Base-by-base conservation (phyloP, 2,329 filamentous ascomycete species). In the Fusarium mexicanum region DNA sequence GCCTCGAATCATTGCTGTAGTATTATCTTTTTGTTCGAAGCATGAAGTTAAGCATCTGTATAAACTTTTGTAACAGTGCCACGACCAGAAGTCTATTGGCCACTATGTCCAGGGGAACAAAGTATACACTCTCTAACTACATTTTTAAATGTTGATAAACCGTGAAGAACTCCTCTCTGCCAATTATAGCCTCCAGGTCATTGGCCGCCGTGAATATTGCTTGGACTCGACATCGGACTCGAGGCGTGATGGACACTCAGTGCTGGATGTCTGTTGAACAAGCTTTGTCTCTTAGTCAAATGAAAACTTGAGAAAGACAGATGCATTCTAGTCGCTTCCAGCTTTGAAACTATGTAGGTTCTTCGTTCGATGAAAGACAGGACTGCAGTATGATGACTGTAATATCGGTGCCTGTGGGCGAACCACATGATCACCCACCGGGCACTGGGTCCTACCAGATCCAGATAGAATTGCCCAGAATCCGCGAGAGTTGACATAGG, bases 221-320 rank as follows among this genome's bases (percentile, higher is more conserved):
- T 37, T 12, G 50, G 12, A 4, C 18, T 37, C 3, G 33, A 16
- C 31, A 17, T 37, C 5, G 7, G n/a, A 9, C 33, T 53, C 3
- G n/a, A 5, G 31, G 3, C 3, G 13, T 16, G 9, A 37, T 12
- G 8, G 17, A 16, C 6, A 16, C 8, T 51, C 17, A 6, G 13
- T 37, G 29, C 29, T 26, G 7, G 33, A 26, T 37, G n/a, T 5
- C 9, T 22, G 1, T 26, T 2, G 9, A 17, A 24, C 7, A 53
- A 53, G 9, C 18, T 26, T 26, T 16, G 3, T 10, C 12, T 50
- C 22, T 37, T 13, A 8, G 2, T 8, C 9, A 20, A 8, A 26
- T 24, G 3, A 2, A 2, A 26, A 8, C 2, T 22, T 20, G 12
- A 37, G 13, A 26, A 22, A 3, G 0, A 0, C 2, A 8, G 5